A percentile compares a stretch with the other conserved stretches of the same genome.
Conservation (phyloP, 2,329 filamentous ascomycete species). For the Arthrobotrys sinensis region DNA sequence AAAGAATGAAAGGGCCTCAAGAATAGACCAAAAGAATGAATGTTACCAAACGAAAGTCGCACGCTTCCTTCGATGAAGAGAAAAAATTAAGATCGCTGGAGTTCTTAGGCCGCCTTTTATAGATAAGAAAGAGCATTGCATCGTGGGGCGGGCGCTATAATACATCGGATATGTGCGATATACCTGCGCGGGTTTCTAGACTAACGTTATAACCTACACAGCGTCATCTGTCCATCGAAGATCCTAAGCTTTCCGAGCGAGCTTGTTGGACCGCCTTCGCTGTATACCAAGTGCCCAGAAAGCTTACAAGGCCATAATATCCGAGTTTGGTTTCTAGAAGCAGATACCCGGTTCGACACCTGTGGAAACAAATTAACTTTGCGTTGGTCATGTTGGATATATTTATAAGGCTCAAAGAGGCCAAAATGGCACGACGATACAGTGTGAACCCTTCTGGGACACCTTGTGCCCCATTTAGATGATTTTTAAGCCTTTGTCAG, state of each 20-base stretch:
- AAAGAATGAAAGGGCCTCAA: conserved; percentile 11
- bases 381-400: conserved; percentile 20
- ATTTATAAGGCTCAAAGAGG: background rate
- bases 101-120: conserved; percentile 1
- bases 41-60: background rate
- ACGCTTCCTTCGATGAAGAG: background rate
- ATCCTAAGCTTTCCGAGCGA: conserved; percentile 17
- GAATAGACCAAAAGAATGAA: background rate
- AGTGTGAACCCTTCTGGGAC: background rate
- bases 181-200: background rate
- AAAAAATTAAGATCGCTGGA: background rate
- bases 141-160: too few species aligned
- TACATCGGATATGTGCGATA: background rate
- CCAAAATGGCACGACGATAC: background rate
- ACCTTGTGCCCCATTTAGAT: background rate
- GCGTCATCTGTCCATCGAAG: background rate
- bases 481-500: too few species aligned
- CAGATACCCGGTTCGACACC: background rate
- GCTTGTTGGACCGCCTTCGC: background rate
- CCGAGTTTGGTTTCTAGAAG: conserved; percentile 6
- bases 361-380: background rate
- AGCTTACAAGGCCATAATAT: background rate
- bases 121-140: background rate
- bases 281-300: conserved; percentile 9
- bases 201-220: background rate